Conservation (phyloP, 139 green algal species). For the Chlorella sorokiniana region DNA sequence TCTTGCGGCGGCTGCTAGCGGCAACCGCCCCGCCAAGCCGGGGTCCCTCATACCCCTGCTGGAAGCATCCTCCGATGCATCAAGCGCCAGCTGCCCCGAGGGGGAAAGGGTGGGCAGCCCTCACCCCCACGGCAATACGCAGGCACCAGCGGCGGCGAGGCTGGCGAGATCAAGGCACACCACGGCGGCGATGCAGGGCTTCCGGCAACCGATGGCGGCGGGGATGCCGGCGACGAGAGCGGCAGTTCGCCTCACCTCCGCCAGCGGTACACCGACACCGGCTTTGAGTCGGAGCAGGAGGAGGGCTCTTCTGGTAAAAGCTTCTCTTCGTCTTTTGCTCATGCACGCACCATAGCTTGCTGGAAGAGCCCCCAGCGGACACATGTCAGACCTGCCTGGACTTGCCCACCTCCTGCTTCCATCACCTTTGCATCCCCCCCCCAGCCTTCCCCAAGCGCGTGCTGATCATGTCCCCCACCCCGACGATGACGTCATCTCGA, state of each 20-base stretch:
- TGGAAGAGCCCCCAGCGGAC: too few species aligned
- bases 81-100: too few species aligned
- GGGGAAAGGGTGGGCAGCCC: background rate
- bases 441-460: conserved; percentile 30
- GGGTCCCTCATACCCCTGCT: too few species aligned
- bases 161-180: background rate
- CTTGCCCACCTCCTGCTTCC: background rate
- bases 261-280: too few species aligned
- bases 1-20: background rate
- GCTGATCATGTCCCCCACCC: conserved; percentile 36
- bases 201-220: background rate
- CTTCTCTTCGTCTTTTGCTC: background rate
- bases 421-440: too few species aligned
- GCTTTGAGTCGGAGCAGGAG: too few species aligned
- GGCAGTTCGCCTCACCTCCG: background rate
- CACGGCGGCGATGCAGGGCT: background rate
- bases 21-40: too few species aligned
- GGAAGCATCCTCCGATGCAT: too few species aligned
- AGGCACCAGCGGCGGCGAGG: background rate
- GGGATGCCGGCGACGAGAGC: background rate
- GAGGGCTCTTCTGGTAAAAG: too few species aligned
- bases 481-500: conserved; percentile 39
- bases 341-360: background rate
- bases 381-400: background rate
- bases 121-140: background rate